A percentile compares a stretch with the other conserved stretches of the same genome.
These are phyloP conservation scores for Barnettozyma siamensis DNA, from an alignment of 805 yeast genomes.

Conservation along the genomic window DNA sequence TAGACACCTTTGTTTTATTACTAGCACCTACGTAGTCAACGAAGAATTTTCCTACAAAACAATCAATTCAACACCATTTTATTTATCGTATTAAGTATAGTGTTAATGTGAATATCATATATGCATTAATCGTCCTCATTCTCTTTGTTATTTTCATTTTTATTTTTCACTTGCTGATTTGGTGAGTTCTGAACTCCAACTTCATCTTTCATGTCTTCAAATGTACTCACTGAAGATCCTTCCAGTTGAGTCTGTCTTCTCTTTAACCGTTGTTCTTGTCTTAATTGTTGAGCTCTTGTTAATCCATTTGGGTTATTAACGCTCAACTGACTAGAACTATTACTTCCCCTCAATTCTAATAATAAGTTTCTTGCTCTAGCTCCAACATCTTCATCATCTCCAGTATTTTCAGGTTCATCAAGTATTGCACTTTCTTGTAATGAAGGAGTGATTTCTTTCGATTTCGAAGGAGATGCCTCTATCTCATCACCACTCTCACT, in stretches of 20 bases:
- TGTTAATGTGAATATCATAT: not conserved
- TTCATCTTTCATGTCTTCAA: not conserved
- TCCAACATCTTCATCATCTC: constrained; percentile 39
- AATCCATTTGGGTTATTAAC: constrained; percentile 25
- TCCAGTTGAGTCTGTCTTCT: constrained; percentile 14
- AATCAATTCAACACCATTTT: too few species aligned
- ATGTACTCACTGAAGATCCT: constrained; percentile 1
- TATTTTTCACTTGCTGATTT: too few species aligned
- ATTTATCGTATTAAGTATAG: too few species aligned
- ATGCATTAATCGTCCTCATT: constrained; percentile 3
- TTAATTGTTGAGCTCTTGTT: constrained; percentile 37
- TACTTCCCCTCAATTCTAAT: constrained; percentile 45
- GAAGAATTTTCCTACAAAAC: too few species aligned
- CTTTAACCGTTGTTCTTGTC: constrained; percentile 35
- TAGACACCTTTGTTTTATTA: too few species aligned
- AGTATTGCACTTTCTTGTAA: not conserved
- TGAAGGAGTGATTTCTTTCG: constrained; percentile 2
- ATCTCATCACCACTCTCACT: constrained; percentile 10
- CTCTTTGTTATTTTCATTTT: constrained; percentile 3
- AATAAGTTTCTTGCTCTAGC: constrained; percentile 59
- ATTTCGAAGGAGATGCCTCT: constrained; percentile 17
- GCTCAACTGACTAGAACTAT: constrained; percentile 18
- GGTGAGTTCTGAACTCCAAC: too few species aligned
- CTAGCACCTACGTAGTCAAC: too few species aligned
- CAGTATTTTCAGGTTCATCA: constrained; percentile 7